Evolutionary conservation across 1,284 basidiomycete genomes (phyloP), one percentile per base, ranked within the genome.

Genomic region (Fomes fomentarius): DNA sequence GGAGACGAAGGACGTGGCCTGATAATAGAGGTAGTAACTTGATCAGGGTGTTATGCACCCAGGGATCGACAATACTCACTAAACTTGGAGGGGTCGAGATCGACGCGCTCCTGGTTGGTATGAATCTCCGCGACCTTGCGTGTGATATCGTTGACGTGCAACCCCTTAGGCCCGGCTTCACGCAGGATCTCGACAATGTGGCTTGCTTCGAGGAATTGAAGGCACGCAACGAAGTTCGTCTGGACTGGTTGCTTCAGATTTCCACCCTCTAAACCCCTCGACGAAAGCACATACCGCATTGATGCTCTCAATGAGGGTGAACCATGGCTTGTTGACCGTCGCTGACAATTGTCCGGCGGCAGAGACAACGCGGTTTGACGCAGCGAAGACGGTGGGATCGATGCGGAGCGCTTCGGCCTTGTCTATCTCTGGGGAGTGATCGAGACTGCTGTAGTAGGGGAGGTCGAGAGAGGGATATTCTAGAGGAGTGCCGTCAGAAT

Each of bases 151-250:
- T 74, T 64, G 15, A 86, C 80, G 60, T 86, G 82, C 54, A 88
- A 58, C 0, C 86, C 87, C 15, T 66, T 58, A 2, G 73, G 72
- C 2, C 81, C 85, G 14, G 82, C 81, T 52, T 84, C 84, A 21
- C 83, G 77, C 1, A 90, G 71, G n/a, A 89, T 82, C 65, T 90
- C 88, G 4, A 80, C 77, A 22, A 81, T 76, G 62, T 89, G 83
- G 2, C 85, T 78, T 3, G 83, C 82, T 66, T 89, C 87, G 10
- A 89, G 66, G 33, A 90, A 75, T 22, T 87, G 79, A 64, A 90
- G 72, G 63, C 84, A 87, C 12, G 85, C 80, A 0, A 87, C 82
- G 21, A 90, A 71, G 65, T 87, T 83, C 21, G 38, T 40, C 38
- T 40, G 38, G 15, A 17, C 8, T 8, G 35, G n/a, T n/a, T n/a